Conservation (phyloP, 2,329 filamentous ascomycete species). For the Neophaeococcomyces aloes region DNA sequence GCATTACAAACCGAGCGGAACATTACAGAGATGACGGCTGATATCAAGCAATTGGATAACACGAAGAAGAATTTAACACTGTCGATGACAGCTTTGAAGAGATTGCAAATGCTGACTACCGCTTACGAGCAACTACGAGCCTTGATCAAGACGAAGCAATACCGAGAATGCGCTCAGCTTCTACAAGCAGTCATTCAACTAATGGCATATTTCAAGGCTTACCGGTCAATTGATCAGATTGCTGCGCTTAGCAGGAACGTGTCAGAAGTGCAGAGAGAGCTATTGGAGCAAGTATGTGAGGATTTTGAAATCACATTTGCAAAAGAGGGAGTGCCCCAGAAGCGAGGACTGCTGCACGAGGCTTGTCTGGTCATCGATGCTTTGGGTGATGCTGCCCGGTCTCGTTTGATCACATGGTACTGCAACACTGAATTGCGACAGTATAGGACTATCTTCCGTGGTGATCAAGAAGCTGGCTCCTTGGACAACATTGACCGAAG, state of each 20-base stretch:
- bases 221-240: slow-evolving; percentile 95
- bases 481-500: slow-evolving; percentile 91
- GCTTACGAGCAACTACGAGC: slow-evolving; percentile 93
- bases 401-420: slow-evolving; percentile 85
- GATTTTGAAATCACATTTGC: slow-evolving; percentile 95
- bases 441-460: slow-evolving; percentile 89
- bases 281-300: slow-evolving; percentile 96
- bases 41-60: slow-evolving; percentile 93
- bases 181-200: slow-evolving; percentile 92
- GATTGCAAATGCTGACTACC: slow-evolving; percentile 95
- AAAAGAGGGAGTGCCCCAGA: slow-evolving; percentile 66
- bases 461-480: slow-evolving; percentile 91
- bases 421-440: slow-evolving; percentile 94
- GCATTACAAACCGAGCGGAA: slow-evolving; percentile 88
- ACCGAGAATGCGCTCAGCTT: slow-evolving; percentile 86
- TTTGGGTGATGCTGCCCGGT: slow-evolving; percentile 73
- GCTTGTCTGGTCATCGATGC: slow-evolving; percentile 92
- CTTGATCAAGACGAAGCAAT: slow-evolving; percentile 75
- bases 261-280: slow-evolving; percentile 79
- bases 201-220: slow-evolving; percentile 97
- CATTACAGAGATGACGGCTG: slow-evolving; percentile 97
- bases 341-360: slow-evolving; percentile 64
- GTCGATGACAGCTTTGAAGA: slow-evolving; percentile 95
- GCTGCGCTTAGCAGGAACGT: slow-evolving; percentile 86
- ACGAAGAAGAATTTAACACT: slow-evolving; percentile 94